Base-by-base conservation (phyloP, 2,329 filamentous ascomycete species). In the Stagonosporopsis cucurbitacearum region DNA sequence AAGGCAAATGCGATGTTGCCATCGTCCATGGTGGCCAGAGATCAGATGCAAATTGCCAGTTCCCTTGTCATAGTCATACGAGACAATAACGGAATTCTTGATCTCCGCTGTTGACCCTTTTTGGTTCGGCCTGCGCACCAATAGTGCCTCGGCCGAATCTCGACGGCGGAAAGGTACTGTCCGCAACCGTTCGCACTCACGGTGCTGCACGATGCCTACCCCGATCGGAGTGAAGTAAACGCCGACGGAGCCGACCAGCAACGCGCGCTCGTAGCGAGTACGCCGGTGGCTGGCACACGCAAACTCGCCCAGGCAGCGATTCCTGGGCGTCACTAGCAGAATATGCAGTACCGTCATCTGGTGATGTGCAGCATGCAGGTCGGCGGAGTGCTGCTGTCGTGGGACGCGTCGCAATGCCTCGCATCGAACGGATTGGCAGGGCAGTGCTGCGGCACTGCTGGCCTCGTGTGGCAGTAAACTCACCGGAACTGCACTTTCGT, bases 91-190 rank as follows among this genome's bases (percentile, higher is more conserved):
- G 49, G 54, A 60, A 58, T 54, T 56, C 47, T 35, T 51, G 48
- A 36, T 32, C 45, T 62, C 59, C 60, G 57, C 53, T 28, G 26
- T 33, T 39, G 39, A 44, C 25, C 41, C 23, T 12, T 37, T 50
- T 22, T 28, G 47, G 39, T 22, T 50, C 47, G 19, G 36, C 22
- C 17, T 36, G 46, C 52, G 46, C 41, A 50, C 52, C 52, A 50
- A 46, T 42, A 17, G 20, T 12, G 40, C 23, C 39, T 46, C 58
- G 55, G 43, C 65, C 64, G 65, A 50, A 60, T 66, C 59, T 64
- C 49, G 62, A 55, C 65, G 62, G 62, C 60, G 60, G 60, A 59
- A 40, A 30, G 6, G 32, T 26, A 54, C 37, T 53, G 54, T 50
- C 48, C 42, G 40, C 33, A 47, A 54, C 57, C 48, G 50, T 49